Conservation (phyloP, 768 basidiomycete genomes). For the Hortiboletus flavorubellus region DNA sequence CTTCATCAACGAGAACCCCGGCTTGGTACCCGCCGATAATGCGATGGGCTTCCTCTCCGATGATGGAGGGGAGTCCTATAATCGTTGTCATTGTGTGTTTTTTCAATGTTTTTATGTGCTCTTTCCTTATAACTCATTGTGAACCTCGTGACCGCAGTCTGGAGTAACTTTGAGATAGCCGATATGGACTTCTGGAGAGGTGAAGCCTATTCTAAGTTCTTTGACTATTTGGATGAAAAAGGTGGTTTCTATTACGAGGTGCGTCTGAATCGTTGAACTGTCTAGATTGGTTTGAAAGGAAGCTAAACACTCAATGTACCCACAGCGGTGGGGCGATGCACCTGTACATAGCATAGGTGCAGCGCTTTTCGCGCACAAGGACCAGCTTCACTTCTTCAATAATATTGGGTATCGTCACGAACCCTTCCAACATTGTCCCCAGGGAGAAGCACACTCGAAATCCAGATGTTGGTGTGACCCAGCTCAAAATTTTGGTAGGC, state of each 20-base stretch:
- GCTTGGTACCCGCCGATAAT: slow-evolving; percentile 60
- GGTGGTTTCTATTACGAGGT: slow-evolving; percentile 95
- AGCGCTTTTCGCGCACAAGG: slow-evolving; percentile 67
- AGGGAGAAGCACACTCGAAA: slow-evolving; percentile 49
- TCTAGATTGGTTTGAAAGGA: background rate
- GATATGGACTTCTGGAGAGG: slow-evolving; percentile 86
- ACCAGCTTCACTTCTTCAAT: slow-evolving; percentile 77
- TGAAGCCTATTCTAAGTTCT: slow-evolving; percentile 81
- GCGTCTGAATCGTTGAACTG: slow-evolving; percentile 10
- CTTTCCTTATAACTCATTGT: background rate
- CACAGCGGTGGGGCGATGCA: slow-evolving; percentile 79
- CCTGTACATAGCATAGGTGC: slow-evolving; percentile 85
- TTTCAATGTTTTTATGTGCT: background rate
- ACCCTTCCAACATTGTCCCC: slow-evolving; percentile 74
- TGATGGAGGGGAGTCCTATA: slow-evolving; percentile 63
- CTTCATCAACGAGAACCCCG: slow-evolving; percentile 62
- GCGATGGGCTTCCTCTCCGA: slow-evolving; percentile 74
- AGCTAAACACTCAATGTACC: background rate
- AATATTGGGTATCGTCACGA: slow-evolving; percentile 86
- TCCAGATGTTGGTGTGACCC: slow-evolving; percentile 73
- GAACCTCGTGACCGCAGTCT: slow-evolving; percentile 44
- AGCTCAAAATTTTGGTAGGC: slow-evolving; percentile 64
- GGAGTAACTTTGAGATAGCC: slow-evolving; percentile 81
- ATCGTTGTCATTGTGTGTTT: slow-evolving; percentile 66
- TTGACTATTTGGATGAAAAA: slow-evolving; percentile 72